phyloP scores from a whole-genome alignment of 176 grass and related monocot species.

The maize (Zea mays) region Zm-B73-REFERENCE-NAM-5.0 NC_050100.1:17432001-17432500 shows the following conservation, averaged over 20 bases:
- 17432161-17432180: neutral
- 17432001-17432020: constrained; percentile 98
- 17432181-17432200: neutral
- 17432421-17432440: constrained; percentile 99
- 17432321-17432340: constrained; percentile 98
- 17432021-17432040: constrained; percentile 97
- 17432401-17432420: constrained; percentile 99
- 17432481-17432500: constrained; percentile 92
- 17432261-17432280: constrained; percentile 92
- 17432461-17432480: constrained; percentile 99
- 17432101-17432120: constrained; percentile 12
- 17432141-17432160: neutral
- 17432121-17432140: constrained; percentile 7
- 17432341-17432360: constrained; percentile 98
- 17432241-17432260: constrained; percentile 98
- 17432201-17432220: neutral
- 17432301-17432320: constrained; percentile 98
- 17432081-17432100: constrained; percentile 2
- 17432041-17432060: constrained; percentile 94
- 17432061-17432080: constrained; percentile 96
- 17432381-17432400: constrained; percentile 99
- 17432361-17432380: constrained; percentile 97
- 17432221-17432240: constrained; percentile 39
- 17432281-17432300: constrained; percentile 98
- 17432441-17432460: constrained; percentile 97